phyloP scores from a whole-genome alignment of 305 asterid genomes.

The Plantago rigida region DNA sequence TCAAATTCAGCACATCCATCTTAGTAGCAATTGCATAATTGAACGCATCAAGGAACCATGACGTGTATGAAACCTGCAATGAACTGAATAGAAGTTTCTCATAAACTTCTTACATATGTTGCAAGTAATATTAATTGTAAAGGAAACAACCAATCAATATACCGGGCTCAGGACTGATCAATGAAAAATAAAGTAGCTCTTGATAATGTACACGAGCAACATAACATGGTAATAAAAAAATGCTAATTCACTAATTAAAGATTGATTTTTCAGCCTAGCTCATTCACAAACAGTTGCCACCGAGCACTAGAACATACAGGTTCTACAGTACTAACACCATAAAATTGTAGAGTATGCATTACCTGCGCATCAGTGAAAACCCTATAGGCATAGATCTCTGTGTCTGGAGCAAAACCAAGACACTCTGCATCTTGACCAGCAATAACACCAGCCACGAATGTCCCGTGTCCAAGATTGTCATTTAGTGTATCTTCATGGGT shows the following conservation, averaged over 20 bases:
- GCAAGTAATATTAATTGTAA: slow-evolving; percentile 20
- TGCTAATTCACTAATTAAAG: neutral
- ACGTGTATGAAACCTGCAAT: slow-evolving; percentile 97
- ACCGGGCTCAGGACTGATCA: neutral
- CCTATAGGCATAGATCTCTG: slow-evolving; percentile 93
- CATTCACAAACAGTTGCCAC: neutral
- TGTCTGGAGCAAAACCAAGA: slow-evolving; percentile 97
- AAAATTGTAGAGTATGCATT: slow-evolving; percentile 44
- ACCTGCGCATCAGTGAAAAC: slow-evolving; percentile 98
- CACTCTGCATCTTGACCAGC: slow-evolving; percentile 93
- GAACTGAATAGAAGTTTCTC: slow-evolving; percentile 84
- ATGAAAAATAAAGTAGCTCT: neutral
- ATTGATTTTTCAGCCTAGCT: too few species aligned
- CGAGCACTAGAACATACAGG: slow-evolving; percentile 10
- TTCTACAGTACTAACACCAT: neutral
- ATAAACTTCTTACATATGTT: slow-evolving; percentile 47
- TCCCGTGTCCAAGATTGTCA: slow-evolving; percentile 99
- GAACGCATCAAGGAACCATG: slow-evolving; percentile 99
- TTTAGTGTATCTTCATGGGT: slow-evolving; percentile 88
- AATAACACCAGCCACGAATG: slow-evolving; percentile 96
- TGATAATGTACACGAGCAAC: neutral
- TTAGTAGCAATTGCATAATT: slow-evolving; percentile 90
- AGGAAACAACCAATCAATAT: slow-evolving; percentile 7
- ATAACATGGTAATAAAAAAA: neutral
- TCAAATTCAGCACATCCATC: slow-evolving; percentile 96